A percentile compares a stretch with the other conserved stretches of the same genome.
phyloP scores from a whole-genome alignment of 163 green algal species.

The Scenedesmus sp. region DNA sequence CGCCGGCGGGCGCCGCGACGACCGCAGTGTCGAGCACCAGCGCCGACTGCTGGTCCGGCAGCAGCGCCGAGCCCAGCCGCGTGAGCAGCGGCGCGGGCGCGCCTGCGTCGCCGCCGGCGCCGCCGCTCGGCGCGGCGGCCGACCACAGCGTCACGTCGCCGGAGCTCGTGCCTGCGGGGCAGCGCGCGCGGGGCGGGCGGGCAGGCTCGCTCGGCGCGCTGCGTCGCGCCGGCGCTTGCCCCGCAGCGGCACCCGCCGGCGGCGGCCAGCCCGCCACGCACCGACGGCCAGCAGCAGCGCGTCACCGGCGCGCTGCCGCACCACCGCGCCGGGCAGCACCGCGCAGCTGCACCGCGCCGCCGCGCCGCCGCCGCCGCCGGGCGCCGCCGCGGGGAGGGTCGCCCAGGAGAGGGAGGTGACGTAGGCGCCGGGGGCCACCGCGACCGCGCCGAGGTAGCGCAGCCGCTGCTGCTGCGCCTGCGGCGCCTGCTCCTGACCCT shows the following conservation, averaged over 20 bases:
- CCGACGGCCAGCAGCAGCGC: constrained; percentile 39
- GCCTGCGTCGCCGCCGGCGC: background rate
- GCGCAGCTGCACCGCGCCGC: constrained; percentile 15
- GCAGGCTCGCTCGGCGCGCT: too few relatives aligned
- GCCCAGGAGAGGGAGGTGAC: constrained; percentile 26
- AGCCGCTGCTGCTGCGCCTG: background rate
- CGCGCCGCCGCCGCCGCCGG: background rate
- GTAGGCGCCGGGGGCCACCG: background rate
- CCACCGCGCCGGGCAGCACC: constrained; percentile 11
- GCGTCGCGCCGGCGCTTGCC: background rate
- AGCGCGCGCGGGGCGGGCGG: too few relatives aligned
- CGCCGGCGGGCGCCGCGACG: constrained; percentile 8
- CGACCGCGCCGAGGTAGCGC: constrained; percentile 16
- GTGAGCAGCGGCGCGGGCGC: constrained; percentile 2
- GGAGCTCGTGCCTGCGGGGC: constrained; percentile 1
- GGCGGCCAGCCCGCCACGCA: background rate
- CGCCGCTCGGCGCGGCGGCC: constrained; percentile 2
- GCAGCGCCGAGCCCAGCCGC: constrained; percentile 11
- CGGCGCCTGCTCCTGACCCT: background rate
- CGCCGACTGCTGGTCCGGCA: constrained; percentile 19
- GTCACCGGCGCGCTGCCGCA: background rate
- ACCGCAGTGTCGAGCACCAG: constrained; percentile 3
- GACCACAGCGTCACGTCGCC: constrained; percentile 14
- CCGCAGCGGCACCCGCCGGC: background rate
- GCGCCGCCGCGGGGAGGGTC: constrained; percentile 6